phyloP scores from a whole-genome alignment of 129 eudicot species.

The Oenanthe sinensis region DNA sequence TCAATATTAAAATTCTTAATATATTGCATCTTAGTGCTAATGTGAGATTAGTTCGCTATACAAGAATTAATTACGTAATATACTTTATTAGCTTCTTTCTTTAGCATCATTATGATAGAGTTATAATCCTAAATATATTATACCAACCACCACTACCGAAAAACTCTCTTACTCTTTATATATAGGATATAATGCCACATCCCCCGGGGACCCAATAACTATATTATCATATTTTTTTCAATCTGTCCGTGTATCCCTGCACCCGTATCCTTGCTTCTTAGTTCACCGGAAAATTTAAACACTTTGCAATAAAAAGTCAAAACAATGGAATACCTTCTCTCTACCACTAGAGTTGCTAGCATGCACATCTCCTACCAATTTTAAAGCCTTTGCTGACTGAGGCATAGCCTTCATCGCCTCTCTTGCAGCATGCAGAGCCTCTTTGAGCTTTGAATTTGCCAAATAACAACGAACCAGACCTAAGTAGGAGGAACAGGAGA shows the following conservation, averaged over 20 bases:
- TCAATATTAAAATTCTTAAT: neutral
- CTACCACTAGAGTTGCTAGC: conserved; percentile 84
- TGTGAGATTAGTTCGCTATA: neutral
- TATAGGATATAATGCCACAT: neutral
- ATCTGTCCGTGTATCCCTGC: neutral
- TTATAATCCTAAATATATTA: neutral
- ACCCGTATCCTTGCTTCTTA: neutral
- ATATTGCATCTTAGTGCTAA: neutral
- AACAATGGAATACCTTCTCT: conserved; percentile 52
- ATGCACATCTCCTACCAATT: conserved; percentile 93
- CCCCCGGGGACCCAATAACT: neutral
- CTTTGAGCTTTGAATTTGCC: conserved; percentile 82
- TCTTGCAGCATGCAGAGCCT: conserved; percentile 84
- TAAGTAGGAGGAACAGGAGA: conserved; percentile 15
- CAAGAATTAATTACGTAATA: neutral
- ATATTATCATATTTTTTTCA: no score
- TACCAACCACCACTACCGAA: neutral
- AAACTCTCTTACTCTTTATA: neutral
- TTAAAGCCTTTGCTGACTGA: conserved; percentile 88
- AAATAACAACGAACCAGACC: conserved; percentile 83
- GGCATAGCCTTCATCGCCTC: conserved; percentile 99
- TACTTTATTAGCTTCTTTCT: neutral
- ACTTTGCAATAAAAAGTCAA: neutral
- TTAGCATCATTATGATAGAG: neutral
- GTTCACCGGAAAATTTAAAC: neutral